Evolutionary conservation across 2,329 filamentous ascomycete genomes (phyloP), one percentile per base, ranked within the genome.

Genomic region (Colletotrichum sp.): DNA sequence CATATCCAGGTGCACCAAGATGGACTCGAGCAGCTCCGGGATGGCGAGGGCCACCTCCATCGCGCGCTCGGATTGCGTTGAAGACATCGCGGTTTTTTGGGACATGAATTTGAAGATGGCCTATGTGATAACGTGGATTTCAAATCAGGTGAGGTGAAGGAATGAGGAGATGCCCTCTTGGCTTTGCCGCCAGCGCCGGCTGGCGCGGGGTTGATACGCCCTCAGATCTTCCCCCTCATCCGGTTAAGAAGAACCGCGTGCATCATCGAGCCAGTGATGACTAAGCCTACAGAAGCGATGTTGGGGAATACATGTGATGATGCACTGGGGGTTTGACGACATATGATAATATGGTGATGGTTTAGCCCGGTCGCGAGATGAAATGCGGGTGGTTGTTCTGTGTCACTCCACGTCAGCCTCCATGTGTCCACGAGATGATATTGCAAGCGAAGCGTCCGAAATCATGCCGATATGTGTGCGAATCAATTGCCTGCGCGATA

Each of bases 11-110:
- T 79, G 76, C 16, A 78, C 43, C 24, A 83, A 68, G 34, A 82
- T 80, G 36, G 77, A 77, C 60, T 83, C 82, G 30, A 82, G 72
- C 6, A 83, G 70, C 74, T 83, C 81, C 8, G 80, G 77, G 43
- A 78, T 68, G 66, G 67, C 68, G 24, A 81, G 67, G 4, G 57
- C 72, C 13, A 28, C 34, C 30, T 75, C 63, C 72, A 59, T 67
- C 21, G 60, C 67, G 7, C 43, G 34, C 24, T 24, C 24, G 7
- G 34, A 7, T 8, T 59, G 63, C n/a, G 9, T 26, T 65, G 34
- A 28, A 3, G 59, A 48, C 74, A 76, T 75, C 18, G 26, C 48
- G n/a, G 6, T 13, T 52, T 18, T 64, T 34, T 32, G 32, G 36
- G 55, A 18, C 6, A 24, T 4, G 13, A 10, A n/a, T 26, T 13